Conservation (phyloP, 75 land plant genomes). For the Pinus tabuliformis region DNA sequence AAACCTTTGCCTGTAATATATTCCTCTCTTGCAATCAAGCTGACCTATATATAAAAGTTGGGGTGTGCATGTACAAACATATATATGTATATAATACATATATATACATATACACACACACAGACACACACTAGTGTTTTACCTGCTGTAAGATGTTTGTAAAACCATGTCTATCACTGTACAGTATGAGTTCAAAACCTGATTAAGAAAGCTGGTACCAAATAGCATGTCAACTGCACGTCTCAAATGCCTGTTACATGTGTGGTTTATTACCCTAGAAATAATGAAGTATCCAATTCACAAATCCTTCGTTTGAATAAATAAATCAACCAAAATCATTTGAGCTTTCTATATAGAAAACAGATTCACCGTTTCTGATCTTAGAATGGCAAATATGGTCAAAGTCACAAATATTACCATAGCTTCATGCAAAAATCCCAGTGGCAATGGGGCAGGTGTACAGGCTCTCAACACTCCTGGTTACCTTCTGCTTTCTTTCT, state of each 20-base stretch:
- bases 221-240: neutral
- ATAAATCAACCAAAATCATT: neutral
- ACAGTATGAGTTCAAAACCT: neutral
- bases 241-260: neutral
- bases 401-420: neutral
- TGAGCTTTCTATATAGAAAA: neutral
- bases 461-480: conserved; percentile 4
- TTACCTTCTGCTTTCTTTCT: conserved; percentile 5
- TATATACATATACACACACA: too few relatives aligned
- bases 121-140: too few relatives aligned
- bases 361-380: neutral
- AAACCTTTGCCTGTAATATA: too few relatives aligned
- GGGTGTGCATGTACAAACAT: too few relatives aligned
- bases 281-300: neutral
- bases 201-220: neutral
- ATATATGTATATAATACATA: too few relatives aligned
- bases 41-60: too few relatives aligned
- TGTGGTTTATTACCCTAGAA: neutral
- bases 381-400: neutral
- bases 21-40: too few relatives aligned
- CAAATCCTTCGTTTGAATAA: neutral
- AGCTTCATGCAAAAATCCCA: neutral
- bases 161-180: too few relatives aligned
- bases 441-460: neutral
- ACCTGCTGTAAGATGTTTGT: too few relatives aligned